Percentiles rank a stretch among this genome's conserved stretches.
Evolutionary conservation across 495 filamentous ascomycete species (phyloP).

Genomic region (Penicillium pulvis): DNA sequence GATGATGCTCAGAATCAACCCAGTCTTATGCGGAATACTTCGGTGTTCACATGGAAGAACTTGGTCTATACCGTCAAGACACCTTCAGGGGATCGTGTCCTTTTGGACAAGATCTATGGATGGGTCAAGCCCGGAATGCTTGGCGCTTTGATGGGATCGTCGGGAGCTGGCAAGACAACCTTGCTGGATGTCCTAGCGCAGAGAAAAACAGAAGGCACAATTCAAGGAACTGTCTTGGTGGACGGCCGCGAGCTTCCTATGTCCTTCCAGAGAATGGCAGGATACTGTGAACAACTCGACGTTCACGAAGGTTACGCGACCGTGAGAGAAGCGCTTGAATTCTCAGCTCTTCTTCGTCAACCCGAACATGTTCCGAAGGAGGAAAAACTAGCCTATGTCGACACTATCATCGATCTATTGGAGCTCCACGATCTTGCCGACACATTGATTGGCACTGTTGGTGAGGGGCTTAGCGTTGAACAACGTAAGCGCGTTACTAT

Average conservation of each 20-base stretch:
- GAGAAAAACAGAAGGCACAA: slow-evolving; percentile 81
- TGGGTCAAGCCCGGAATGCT: slow-evolving; percentile 89
- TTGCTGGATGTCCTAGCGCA: slow-evolving; percentile 56
- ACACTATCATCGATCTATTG: slow-evolving; percentile 58
- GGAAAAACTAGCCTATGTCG: slow-evolving; percentile 62
- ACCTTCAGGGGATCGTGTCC: slow-evolving; percentile 40
- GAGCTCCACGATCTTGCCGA: slow-evolving; percentile 58
- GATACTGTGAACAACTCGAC: slow-evolving; percentile 63
- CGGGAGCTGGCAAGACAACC: slow-evolving; percentile 66
- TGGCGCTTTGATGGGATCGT: slow-evolving; percentile 71
- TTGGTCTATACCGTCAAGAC: slow-evolving; percentile 56
- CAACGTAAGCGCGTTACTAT: slow-evolving; percentile 60
- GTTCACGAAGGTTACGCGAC: slow-evolving; percentile 60
- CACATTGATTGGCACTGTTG: slow-evolving; percentile 54
- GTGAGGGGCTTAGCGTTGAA: slow-evolving; percentile 58
- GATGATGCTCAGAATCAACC: slow-evolving; percentile 8
- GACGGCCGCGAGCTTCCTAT: slow-evolving; percentile 74
- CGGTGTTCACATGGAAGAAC: slow-evolving; percentile 63
- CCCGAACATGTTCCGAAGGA: slow-evolving; percentile 47
- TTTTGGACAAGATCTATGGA: slow-evolving; percentile 80
- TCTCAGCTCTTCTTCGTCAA: slow-evolving; percentile 61
- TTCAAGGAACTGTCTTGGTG: slow-evolving; percentile 82
- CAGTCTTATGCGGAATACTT: slow-evolving; percentile 49
- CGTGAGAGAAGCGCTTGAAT: slow-evolving; percentile 61
- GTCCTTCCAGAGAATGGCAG: slow-evolving; percentile 74